These are phyloP conservation scores for Nelumbo lutea DNA, from an alignment of 164 flowering plant genomes.

Conservation along the genomic window DNA sequence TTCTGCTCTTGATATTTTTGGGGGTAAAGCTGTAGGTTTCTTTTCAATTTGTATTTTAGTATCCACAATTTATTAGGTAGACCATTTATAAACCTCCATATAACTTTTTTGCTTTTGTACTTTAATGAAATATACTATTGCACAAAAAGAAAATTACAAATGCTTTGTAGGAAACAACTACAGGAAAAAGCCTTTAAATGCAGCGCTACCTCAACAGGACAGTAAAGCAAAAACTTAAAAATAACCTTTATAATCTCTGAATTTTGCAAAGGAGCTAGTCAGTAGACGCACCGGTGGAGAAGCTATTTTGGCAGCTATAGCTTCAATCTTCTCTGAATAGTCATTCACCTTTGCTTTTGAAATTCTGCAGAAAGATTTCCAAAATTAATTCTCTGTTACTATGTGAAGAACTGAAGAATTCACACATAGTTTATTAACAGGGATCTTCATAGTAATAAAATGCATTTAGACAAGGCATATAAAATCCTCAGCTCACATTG, in stretches of 20 bases:
- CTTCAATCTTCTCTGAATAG: constrained; percentile 88
- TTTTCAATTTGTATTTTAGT: too few relatives aligned
- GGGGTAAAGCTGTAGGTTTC: too few relatives aligned
- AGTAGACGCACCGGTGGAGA: constrained; percentile 38
- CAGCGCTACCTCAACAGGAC: neutral
- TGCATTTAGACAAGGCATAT: too few relatives aligned
- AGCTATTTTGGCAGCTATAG: constrained; percentile 65
- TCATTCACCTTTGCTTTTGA: constrained; percentile 73
- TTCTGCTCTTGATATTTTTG: too few relatives aligned
- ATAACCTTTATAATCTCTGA: neutral
- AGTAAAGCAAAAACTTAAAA: neutral
- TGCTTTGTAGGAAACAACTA: too few relatives aligned
- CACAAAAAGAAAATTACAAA: too few relatives aligned
- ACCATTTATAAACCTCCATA: too few relatives aligned
- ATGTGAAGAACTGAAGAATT: neutral
- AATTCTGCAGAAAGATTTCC: constrained; percentile 35
- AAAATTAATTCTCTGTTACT: neutral
- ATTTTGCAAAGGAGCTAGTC: constrained; percentile 1
- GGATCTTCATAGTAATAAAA: too few relatives aligned
- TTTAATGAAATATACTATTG: too few relatives aligned
- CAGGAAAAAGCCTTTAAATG: neutral
- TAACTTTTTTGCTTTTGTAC: too few relatives aligned
- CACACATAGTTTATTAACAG: neutral
- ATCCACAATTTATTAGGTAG: too few relatives aligned
- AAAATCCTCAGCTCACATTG: too few relatives aligned